A percentile compares a stretch with the other conserved stretches of the same genome.
Evolutionary conservation across 2,329 filamentous ascomycete species (phyloP).

Genomic region (Paracamarosporium sp.): DNA sequence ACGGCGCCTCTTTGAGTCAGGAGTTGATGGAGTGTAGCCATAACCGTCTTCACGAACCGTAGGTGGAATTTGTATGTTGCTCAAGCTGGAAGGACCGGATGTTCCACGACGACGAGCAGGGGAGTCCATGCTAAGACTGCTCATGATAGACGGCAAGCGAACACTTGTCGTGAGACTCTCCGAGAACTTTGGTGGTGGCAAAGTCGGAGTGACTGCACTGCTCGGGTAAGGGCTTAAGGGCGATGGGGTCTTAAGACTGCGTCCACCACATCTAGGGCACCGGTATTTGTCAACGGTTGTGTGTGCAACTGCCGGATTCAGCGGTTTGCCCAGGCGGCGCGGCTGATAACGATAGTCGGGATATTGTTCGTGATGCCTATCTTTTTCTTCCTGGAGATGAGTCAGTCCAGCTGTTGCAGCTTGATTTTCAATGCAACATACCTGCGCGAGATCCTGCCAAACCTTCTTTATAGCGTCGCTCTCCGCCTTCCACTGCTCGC

Average conservation of each 20-base stretch:
- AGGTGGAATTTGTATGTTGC: conserved; percentile 34
- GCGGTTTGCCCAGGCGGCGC: conserved; percentile 56
- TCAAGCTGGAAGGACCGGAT: conserved; percentile 33
- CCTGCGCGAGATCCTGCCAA: conserved; percentile 90
- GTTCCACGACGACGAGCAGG: conserved; percentile 32
- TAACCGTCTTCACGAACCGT: conserved; percentile 36
- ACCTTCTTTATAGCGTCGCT: conserved; percentile 75
- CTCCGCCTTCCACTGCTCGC: conserved; percentile 86
- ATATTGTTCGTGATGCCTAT: conserved; percentile 85
- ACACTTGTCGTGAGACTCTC: conserved; percentile 41
- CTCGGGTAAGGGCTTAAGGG: conserved; percentile 64
- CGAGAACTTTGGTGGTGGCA: conserved; percentile 45
- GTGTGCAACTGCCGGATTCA: conserved; percentile 37
- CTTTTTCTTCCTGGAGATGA: conserved; percentile 76
- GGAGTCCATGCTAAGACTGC: conserved; percentile 50
- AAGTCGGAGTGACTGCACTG: conserved; percentile 48
- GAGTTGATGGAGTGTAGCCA: conserved; percentile 41
- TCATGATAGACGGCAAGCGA: conserved; percentile 45
- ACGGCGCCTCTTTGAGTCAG: conserved; percentile 44
- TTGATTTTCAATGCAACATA: conserved; percentile 42
- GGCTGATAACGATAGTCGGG: conserved; percentile 96
- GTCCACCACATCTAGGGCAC: conserved; percentile 76
- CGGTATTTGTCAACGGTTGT: conserved; percentile 54
- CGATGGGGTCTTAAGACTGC: conserved; percentile 67
- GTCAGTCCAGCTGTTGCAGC: conserved; percentile 15